Conservation (phyloP, 768 basidiomycete genomes). For the Termitomyces bulborhizus region DNA sequence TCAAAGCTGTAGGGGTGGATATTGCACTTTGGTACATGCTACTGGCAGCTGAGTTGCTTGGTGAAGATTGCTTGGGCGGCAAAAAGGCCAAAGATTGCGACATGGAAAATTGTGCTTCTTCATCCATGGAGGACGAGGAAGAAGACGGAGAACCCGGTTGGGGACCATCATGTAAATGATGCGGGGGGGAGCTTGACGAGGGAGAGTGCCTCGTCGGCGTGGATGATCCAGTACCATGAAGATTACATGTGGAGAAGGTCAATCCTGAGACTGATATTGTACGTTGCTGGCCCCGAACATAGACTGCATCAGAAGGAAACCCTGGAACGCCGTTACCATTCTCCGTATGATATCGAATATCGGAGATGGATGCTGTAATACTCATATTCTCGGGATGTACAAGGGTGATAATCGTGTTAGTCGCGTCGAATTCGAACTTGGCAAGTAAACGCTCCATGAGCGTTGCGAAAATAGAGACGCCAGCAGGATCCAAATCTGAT, state of each 20-base stretch:
- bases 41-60: constrained; percentile 42
- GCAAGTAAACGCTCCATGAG: constrained; percentile 76
- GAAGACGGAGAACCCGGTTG: constrained; percentile 40
- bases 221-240: constrained; percentile 18
- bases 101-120: constrained; percentile 61
- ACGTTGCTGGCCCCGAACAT: constrained; percentile 28
- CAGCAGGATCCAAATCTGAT: constrained; percentile 56
- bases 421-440: constrained; percentile 71
- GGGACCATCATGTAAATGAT: constrained; percentile 10
- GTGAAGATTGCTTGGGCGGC: constrained; percentile 40
- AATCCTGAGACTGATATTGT: constrained; percentile 54
- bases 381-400: constrained; percentile 60
- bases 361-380: constrained; percentile 51
- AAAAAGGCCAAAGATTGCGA: constrained; percentile 68
- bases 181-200: not conserved
- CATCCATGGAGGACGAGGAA: constrained; percentile 59
- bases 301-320: constrained; percentile 1
- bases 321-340: constrained; percentile 4
- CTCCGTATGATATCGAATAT: constrained; percentile 54
- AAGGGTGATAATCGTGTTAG: constrained; percentile 61
- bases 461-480: constrained; percentile 75
- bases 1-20: constrained; percentile 24
- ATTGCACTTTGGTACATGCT: constrained; percentile 80
- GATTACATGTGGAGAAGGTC: constrained; percentile 42
- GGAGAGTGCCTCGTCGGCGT: constrained; percentile 21